Conservation (phyloP, 106 monocot genomes). For the Dioscorea dumetorum region DNA sequence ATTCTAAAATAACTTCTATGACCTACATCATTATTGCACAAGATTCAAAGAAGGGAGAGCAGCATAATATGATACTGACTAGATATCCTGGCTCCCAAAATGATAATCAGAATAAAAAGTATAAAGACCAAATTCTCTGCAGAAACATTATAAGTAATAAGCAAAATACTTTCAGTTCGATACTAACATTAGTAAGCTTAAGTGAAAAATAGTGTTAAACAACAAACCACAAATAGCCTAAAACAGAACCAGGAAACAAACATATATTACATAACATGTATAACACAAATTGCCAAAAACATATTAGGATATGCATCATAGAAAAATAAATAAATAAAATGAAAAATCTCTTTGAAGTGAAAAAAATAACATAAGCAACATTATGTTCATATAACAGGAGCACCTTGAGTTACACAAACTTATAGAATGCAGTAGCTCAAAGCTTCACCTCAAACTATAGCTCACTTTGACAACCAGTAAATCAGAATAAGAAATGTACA, state of each 20-base stretch:
- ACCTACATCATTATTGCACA: too few species aligned
- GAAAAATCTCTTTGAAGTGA: background rate
- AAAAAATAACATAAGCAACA: background rate
- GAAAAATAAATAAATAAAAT: background rate
- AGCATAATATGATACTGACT: too few species aligned
- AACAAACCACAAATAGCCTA: background rate
- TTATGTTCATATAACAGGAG: background rate
- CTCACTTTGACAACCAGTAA: conserved; percentile 87
- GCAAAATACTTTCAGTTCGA: too few species aligned
- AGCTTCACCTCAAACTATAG: background rate
- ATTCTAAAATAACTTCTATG: too few species aligned
- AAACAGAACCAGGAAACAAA: background rate
- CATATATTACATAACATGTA: background rate
- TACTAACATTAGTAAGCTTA: too few species aligned
- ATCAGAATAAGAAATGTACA: conserved; percentile 92
- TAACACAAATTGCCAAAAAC: background rate
- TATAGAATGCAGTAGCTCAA: background rate
- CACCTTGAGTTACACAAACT: background rate
- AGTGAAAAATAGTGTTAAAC: too few species aligned
- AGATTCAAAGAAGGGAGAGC: too few species aligned
- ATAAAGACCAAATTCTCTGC: too few species aligned
- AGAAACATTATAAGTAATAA: too few species aligned
- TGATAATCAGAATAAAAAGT: too few species aligned
- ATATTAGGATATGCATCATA: background rate
- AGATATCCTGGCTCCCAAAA: too few species aligned